Evolutionary conservation across 2,329 filamentous ascomycete species (phyloP).

Genomic region (Beauveria medogensis): DNA sequence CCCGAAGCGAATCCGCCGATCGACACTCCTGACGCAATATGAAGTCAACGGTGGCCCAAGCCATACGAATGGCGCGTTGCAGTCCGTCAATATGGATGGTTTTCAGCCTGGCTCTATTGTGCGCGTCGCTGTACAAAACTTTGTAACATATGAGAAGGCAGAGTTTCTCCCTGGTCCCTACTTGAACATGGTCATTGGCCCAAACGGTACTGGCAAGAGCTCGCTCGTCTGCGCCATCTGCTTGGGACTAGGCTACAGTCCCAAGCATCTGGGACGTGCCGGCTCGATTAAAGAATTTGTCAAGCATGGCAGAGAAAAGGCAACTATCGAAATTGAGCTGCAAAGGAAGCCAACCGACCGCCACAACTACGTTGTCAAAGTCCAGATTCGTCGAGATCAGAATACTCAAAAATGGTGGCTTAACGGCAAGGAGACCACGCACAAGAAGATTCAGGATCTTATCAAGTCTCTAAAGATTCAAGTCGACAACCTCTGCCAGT

Average conservation of each 20-base stretch:
- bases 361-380: slow-evolving; percentile 64
- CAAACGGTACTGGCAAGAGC: slow-evolving; percentile 98
- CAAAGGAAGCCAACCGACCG: slow-evolving; percentile 52
- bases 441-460: slow-evolving; percentile 59
- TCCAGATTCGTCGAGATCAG: slow-evolving; percentile 72
- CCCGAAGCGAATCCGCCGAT: slow-evolving; percentile 30
- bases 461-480: slow-evolving; percentile 75
- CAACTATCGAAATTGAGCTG: slow-evolving; percentile 85
- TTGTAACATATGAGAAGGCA: slow-evolving; percentile 89
- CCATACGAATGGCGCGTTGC: slow-evolving; percentile 11
- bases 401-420: slow-evolving; percentile 75
- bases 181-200: slow-evolving; percentile 96
- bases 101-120: slow-evolving; percentile 79
- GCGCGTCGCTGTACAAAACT: slow-evolving; percentile 76
- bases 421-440: slow-evolving; percentile 55
- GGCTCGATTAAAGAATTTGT: slow-evolving; percentile 84
- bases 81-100: slow-evolving; percentile 19
- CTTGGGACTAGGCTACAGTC: slow-evolving; percentile 76
- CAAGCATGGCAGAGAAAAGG: slow-evolving; percentile 74
- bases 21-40: neutral
- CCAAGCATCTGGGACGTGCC: slow-evolving; percentile 76
- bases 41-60: slow-evolving; percentile 8
- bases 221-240: slow-evolving; percentile 96
- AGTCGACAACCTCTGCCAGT: slow-evolving; percentile 96
- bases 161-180: slow-evolving; percentile 88